Conservation (phyloP, 306 rosid genomes). For the Inga leiocalycina region DNA sequence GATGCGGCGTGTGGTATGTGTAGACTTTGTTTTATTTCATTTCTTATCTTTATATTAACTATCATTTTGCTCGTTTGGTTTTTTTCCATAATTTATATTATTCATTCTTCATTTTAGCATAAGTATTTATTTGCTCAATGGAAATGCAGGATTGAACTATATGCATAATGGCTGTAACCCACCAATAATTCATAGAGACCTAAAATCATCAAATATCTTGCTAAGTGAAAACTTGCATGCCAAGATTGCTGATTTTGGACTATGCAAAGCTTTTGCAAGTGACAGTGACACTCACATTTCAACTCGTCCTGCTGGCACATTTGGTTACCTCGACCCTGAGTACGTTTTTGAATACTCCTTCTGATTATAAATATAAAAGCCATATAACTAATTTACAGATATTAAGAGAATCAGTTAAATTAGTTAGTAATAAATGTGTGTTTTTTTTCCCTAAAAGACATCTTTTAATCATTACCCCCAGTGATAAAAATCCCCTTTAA, state of each 20-base stretch:
- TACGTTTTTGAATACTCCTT: background rate
- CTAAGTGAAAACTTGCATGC: constrained; percentile 34
- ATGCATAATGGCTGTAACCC: too few relatives aligned
- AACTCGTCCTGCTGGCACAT: constrained; percentile 40
- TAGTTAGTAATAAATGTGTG: too few relatives aligned
- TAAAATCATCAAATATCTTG: too few relatives aligned
- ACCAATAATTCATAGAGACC: too few relatives aligned
- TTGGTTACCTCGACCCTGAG: constrained; percentile 43
- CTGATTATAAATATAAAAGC: too few relatives aligned
- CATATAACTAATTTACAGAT: too few relatives aligned
- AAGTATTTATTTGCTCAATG: constrained; percentile 11
- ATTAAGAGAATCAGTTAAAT: too few relatives aligned
- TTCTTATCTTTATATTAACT: background rate
- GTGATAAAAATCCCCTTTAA: too few relatives aligned
- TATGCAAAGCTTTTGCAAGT: constrained; percentile 29
- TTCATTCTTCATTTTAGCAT: background rate
- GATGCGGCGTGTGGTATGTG: background rate
- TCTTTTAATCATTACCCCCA: too few relatives aligned
- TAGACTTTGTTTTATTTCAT: background rate
- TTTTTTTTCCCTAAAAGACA: too few relatives aligned
- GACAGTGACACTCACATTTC: constrained; percentile 34
- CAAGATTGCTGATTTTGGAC: constrained; percentile 38
- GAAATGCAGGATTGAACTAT: background rate
- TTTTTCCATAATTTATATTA: too few relatives aligned
- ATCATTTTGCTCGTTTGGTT: too few relatives aligned